A percentile compares a stretch with the other conserved stretches of the same genome.
These are phyloP conservation scores for Venustampulla echinocandica DNA, from an alignment of 495 filamentous ascomycete genomes.

Conservation along the genomic window DNA sequence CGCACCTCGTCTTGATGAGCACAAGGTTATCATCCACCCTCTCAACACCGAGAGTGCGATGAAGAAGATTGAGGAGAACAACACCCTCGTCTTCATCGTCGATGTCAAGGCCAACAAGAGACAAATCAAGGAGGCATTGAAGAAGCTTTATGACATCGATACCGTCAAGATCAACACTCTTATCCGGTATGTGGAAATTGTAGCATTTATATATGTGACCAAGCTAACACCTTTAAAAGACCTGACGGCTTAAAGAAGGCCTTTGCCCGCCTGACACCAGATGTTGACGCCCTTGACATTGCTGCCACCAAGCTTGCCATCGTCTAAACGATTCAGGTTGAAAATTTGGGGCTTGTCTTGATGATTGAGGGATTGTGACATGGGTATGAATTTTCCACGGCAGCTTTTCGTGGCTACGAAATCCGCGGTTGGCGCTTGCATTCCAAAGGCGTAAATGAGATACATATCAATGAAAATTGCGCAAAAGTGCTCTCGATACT, in stretches of 20 bases:
- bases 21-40: constrained; percentile 78
- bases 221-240: constrained; percentile 37
- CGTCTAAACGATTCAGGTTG: constrained; percentile 52
- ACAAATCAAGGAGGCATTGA: constrained; percentile 96
- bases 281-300: constrained; percentile 98
- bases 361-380: constrained; percentile 18
- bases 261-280: constrained; percentile 84
- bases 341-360: constrained; percentile 13
- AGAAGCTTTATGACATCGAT: constrained; percentile 99
- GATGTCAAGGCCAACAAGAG: constrained; percentile 99
- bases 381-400: constrained; percentile 13
- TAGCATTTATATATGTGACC: neutral
- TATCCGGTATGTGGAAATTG: constrained; percentile 59
- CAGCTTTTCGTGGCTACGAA: constrained; percentile 13
- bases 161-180: constrained; percentile 98
- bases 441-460: constrained; percentile 25
- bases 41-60: constrained; percentile 98
- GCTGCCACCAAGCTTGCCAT: constrained; percentile 97
- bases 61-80: constrained; percentile 99
- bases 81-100: constrained; percentile 98
- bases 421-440: constrained; percentile 16
- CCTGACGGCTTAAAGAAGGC: constrained; percentile 98
- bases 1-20: constrained; percentile 81
- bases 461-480: constrained; percentile 21
- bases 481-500: constrained; percentile 14